Base-by-base conservation (phyloP, 768 basidiomycete genomes). In the Pleurotus ostreatus region DNA sequence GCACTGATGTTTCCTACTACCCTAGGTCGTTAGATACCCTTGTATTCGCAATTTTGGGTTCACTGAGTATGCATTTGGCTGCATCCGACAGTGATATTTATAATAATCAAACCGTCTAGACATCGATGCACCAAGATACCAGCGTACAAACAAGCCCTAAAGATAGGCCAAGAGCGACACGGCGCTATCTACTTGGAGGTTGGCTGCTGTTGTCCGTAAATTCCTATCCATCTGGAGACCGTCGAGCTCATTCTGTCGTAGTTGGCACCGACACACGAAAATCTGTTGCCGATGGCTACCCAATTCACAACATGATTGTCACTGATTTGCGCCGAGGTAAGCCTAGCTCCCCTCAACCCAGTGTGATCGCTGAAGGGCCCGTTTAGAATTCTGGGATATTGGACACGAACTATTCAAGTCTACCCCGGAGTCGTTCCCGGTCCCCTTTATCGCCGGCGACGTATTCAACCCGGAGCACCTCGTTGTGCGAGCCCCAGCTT, bases 401-500 rank as follows among this genome's bases (percentile, higher is more conserved):
- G 81, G 81, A 0, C 77, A 81, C 57, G 66, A 69, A 41, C 68
- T 82, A 5, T 83, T 79, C 64, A 70, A 60, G 38, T 68, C 72
- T 22, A 73, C 65, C 3, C 71, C 71, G 0, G 61, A 70, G 46
- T 68, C 71, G 1, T 79, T 77, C 61, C 76, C 78, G 1, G 74
- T 71, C 9, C 61, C 65, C 1, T 80, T 80, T 63, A 40, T 80
- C 15, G 62, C 70, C 13, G 80, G 79, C 2, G 70, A 82, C 49
- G 70, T 63, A 3, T 71, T 81, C 41, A 69, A 79, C 56, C 61
- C 68, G 5, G 55, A 58, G 9, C 71, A 74, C 59, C 65, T 80
- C 38, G 62, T 62, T 13, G 63, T 65, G 9, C 60, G 57, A 0
- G 57, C 57, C 11, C 55, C 59, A 16, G 48, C 48, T 8, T 49